phyloP scores from a whole-genome alignment of 495 filamentous ascomycete species.

The Apodospora peruviana region DNA sequence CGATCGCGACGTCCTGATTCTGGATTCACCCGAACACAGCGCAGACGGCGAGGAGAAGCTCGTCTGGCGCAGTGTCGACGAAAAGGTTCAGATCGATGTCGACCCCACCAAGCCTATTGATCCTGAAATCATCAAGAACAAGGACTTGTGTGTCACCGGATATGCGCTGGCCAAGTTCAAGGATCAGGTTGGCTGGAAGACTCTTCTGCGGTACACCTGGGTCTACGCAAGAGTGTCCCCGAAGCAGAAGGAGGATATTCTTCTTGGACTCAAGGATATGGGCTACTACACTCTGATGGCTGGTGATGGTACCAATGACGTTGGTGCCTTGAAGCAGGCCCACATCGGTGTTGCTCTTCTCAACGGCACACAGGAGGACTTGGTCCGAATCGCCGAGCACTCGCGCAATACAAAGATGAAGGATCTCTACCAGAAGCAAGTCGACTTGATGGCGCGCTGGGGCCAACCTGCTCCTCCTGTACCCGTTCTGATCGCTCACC shows the following conservation, averaged over 20 bases:
- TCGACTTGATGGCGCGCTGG: constrained; percentile 83
- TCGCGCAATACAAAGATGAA: constrained; percentile 94
- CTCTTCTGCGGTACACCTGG: constrained; percentile 85
- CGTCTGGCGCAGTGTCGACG: constrained; percentile 94
- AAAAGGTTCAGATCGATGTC: constrained; percentile 81
- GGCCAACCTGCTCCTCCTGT: constrained; percentile 88
- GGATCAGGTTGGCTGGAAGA: constrained; percentile 62
- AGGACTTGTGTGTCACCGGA: constrained; percentile 94
- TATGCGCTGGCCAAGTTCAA: constrained; percentile 90
- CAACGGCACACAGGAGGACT: constrained; percentile 87
- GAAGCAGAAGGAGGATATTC: constrained; percentile 98
- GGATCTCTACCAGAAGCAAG: constrained; percentile 96
- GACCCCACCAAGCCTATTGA: constrained; percentile 79
- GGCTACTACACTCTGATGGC: constrained; percentile 99
- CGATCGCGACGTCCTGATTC: constrained; percentile 87
- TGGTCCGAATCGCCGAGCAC: constrained; percentile 87
- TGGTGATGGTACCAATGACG: constrained; percentile 97
- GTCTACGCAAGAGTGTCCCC: constrained; percentile 97
- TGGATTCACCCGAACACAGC: constrained; percentile 92
- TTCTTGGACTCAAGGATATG: constrained; percentile 89
- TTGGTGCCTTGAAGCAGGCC: constrained; percentile 96
- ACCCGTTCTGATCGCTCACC: constrained; percentile 81
- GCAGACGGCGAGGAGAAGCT: constrained; percentile 66
- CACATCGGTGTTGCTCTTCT: constrained; percentile 95
- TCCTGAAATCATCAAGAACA: constrained; percentile 69